phyloP scores from a whole-genome alignment of 345 rosid genomes.

The Conringia planisiliqua region DNA sequence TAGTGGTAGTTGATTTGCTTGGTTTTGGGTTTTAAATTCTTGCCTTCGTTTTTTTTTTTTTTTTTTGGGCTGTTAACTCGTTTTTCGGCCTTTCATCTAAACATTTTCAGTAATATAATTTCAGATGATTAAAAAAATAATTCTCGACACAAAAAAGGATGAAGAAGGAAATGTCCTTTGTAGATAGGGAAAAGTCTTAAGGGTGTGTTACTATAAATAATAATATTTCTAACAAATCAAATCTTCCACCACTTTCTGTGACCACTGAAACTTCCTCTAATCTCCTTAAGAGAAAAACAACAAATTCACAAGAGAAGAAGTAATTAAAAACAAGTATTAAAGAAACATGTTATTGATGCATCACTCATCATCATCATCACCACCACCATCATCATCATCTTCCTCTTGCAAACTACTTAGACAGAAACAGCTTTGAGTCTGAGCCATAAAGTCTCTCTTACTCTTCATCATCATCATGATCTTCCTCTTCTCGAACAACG shows the following conservation, averaged over 20 bases:
- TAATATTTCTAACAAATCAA: slow-evolving; percentile 25
- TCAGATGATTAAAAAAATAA: not conserved
- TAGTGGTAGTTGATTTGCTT: no score
- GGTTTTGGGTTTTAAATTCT: no score
- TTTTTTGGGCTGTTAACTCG: no score
- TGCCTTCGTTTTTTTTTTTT: no score
- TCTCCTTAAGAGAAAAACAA: not conserved
- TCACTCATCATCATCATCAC: slow-evolving; percentile 13
- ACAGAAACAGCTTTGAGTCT: slow-evolving; percentile 35
- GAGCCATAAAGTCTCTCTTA: slow-evolving; percentile 27
- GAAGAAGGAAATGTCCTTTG: not conserved
- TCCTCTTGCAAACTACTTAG: slow-evolving; percentile 35
- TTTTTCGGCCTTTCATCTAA: no score
- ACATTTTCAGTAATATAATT: not conserved
- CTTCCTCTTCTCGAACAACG: not conserved
- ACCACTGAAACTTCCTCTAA: slow-evolving; percentile 15
- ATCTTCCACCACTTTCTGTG: slow-evolving; percentile 25
- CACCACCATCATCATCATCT: slow-evolving; percentile 7
- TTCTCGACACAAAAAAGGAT: not conserved
- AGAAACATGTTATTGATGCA: not conserved
- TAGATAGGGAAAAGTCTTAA: not conserved
- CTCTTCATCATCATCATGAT: slow-evolving; percentile 12
- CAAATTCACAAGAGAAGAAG: slow-evolving; percentile 20
- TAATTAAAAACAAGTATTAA: not conserved
- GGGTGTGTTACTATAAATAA: not conserved